Percentiles rank a stretch among this genome's conserved stretches.
These are phyloP conservation scores for Eragrostis tef DNA, from an alignment of 202 grass and related monocot species.

Conservation along the genomic window DNA sequence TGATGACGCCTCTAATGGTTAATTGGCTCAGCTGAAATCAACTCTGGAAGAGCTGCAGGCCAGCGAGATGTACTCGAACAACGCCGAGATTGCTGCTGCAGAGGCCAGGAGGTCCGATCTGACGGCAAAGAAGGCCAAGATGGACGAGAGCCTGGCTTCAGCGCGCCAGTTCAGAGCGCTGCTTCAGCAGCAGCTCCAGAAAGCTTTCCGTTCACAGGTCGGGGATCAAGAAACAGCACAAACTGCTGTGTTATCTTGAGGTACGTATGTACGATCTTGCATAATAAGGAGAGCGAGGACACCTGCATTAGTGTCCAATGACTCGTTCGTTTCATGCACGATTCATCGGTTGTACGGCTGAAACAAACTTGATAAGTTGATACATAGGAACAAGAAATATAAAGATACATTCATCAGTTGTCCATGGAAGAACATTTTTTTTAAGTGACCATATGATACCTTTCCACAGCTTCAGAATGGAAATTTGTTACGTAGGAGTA, in stretches of 20 bases:
- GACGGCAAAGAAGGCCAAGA: constrained; percentile 62
- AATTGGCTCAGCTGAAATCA: constrained; percentile 60
- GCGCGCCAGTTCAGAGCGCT: constrained; percentile 59
- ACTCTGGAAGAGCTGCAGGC: constrained; percentile 58
- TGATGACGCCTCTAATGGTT: constrained; percentile 32
- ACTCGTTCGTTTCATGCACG: background rate
- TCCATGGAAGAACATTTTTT: background rate
- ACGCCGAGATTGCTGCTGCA: constrained; percentile 55
- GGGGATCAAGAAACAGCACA: constrained; percentile 37
- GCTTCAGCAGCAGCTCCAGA: constrained; percentile 78
- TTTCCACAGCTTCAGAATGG: background rate
- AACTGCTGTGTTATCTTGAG: constrained; percentile 35
- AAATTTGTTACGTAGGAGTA: background rate
- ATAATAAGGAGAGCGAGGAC: background rate
- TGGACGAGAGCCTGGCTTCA: constrained; percentile 59
- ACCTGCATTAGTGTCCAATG: background rate
- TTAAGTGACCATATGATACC: background rate
- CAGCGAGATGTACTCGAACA: constrained; percentile 53
- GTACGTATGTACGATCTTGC: background rate
- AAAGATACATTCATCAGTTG: background rate
- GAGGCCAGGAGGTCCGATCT: constrained; percentile 73
- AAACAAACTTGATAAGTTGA: background rate
- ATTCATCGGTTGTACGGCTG: constrained; percentile 1
- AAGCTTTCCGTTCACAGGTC: constrained; percentile 54
- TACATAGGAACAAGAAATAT: background rate